Percentiles rank a stretch among this genome's conserved stretches.
Conservation (phyloP, 2,329 filamentous ascomycete genomes). For the Colletotrichum sp. region DNA sequence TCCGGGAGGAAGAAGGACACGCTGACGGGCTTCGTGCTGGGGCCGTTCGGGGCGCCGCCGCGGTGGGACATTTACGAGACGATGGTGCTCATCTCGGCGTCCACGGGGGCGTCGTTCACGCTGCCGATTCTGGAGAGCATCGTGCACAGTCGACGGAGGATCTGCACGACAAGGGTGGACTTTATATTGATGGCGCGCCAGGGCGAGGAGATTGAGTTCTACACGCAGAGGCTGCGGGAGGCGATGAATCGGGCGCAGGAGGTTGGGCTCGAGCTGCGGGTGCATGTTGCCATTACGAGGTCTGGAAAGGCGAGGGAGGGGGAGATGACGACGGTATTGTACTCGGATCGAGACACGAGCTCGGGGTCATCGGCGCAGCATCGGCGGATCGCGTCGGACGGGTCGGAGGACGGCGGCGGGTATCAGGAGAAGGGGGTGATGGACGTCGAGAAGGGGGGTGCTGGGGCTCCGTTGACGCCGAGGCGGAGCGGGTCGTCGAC, state of each 20-base stretch:
- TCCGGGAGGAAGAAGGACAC: conserved; percentile 23
- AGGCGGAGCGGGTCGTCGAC: not conserved
- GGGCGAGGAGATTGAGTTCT: conserved; percentile 60
- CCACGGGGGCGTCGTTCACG: conserved; percentile 67
- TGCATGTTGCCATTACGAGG: conserved; percentile 61
- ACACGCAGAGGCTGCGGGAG: conserved; percentile 53
- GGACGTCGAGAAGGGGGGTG: conserved; percentile 6
- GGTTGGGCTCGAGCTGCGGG: conserved; percentile 52
- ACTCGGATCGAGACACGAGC: conserved; percentile 14
- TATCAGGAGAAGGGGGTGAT: not conserved
- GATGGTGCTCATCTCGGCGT: conserved; percentile 63
- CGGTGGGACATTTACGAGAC: conserved; percentile 65
- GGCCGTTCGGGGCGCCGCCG: conserved; percentile 61
- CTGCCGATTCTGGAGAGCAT: conserved; percentile 64
- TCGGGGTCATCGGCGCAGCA: not conserved
- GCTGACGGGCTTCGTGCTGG: conserved; percentile 55
- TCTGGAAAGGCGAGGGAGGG: conserved; percentile 28
- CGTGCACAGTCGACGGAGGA: conserved; percentile 41
- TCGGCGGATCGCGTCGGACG: not conserved
- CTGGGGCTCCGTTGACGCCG: conserved; percentile 26
- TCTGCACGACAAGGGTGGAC: conserved; percentile 58
- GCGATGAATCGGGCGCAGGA: conserved; percentile 46
- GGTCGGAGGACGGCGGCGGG: not conserved
- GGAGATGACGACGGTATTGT: conserved; percentile 20
- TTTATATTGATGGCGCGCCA: conserved; percentile 58